Evolutionary conservation across 805 yeast genomes (phyloP), one percentile per base, ranked within the genome.

Genomic region (Saccharomycopsis malanga): DNA sequence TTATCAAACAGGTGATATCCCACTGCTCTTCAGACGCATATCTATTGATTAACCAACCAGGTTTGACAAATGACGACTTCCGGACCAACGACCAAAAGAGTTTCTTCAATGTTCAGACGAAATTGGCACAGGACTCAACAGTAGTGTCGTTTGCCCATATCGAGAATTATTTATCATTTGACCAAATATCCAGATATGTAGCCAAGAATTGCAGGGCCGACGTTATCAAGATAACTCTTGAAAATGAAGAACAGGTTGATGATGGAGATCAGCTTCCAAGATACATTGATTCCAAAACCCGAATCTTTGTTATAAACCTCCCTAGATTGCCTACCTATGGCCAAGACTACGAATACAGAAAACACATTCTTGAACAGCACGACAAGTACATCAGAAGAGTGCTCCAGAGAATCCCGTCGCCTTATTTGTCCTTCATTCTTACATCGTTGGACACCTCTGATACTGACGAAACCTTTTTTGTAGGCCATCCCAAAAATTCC

Each of bases 381-480:
- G 80, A 75, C 54, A 73, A 69, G 39, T 63, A 68, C 14, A 50
- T 86, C 9, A 68, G 83, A 44, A 69, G 70, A 17, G 69, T 84
- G 3, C 52, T 84, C n/a, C 73, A 84, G 32, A 77, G 76, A 46
- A 61, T 84, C 10, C 96, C 96, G 1, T 71, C 89, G 0, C 95
- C 96, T 0, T 74, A 76, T 50, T 73, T 72, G 46, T 68, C 87
- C 2, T 64, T 88, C 2, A 61, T 87, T 2, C 67, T 79, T 49
- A 77, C 88, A 0, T 69, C 81, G 0, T 39, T 61, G 9, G 55
- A 58, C 3, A 60, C 67, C 2, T 34, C 55, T 2, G 48, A 48
- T 2, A 53, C 55, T 2, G 56, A 58, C n/a, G 60, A 60, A 21
- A 22, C 25, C 9, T 46, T 39, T 14, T 44, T 40, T 52, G 24